Conservation (phyloP, 768 basidiomycete genomes). For the Rhodosporidiobolus sp. region DNA sequence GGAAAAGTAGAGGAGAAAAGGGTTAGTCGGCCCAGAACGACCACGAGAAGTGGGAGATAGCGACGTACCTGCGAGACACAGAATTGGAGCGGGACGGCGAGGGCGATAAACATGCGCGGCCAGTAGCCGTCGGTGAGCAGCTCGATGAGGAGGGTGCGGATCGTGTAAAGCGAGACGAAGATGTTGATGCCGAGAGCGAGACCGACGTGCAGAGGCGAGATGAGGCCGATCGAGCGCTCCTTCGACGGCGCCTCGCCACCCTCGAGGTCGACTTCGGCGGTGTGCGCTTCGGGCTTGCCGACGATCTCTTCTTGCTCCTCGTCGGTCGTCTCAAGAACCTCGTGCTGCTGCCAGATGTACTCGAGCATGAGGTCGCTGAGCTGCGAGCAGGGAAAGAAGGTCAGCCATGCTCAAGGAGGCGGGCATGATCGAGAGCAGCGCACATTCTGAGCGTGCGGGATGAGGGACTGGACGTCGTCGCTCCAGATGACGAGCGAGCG, state of each 20-base stretch:
- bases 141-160: constrained; percentile 14
- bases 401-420: too few relatives aligned
- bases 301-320: constrained; percentile 12
- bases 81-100: constrained; percentile 31
- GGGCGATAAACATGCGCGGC: constrained; percentile 23
- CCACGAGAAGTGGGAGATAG: neutral
- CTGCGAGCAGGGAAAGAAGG: neutral
- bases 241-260: neutral
- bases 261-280: neutral
- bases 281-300: neutral
- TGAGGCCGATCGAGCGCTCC: constrained; percentile 11
- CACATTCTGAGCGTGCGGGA: constrained; percentile 19
- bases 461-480: constrained; percentile 18
- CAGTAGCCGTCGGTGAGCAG: constrained; percentile 19
- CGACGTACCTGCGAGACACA: constrained; percentile 20
- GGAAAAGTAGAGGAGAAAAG: neutral
- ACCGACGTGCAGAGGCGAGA: constrained; percentile 26
- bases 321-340: constrained; percentile 3
- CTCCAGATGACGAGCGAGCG: constrained; percentile 24
- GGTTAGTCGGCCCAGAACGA: neutral
- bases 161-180: constrained; percentile 15
- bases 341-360: constrained; percentile 29
- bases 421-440: neutral
- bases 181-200: constrained; percentile 31
- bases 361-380: constrained; percentile 24